Conservation (phyloP, 108 stramenopile species). For the Nannochloropsis salina region DNA sequence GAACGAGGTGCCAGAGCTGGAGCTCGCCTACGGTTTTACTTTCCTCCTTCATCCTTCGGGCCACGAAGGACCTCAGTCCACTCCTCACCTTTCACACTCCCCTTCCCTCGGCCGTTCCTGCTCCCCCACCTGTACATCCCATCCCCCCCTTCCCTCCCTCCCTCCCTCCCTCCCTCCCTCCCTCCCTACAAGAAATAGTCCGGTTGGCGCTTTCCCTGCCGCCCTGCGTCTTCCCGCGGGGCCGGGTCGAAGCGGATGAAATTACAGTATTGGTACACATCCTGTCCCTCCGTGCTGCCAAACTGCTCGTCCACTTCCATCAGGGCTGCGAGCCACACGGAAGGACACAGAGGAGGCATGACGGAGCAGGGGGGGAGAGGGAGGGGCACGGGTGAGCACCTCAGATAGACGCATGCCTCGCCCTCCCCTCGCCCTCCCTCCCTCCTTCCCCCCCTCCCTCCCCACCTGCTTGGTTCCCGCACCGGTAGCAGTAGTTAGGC, state of each 20-base stretch:
- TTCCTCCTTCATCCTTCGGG: neutral
- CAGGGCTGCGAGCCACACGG: conserved; percentile 58
- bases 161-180: neutral
- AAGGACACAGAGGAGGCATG: neutral
- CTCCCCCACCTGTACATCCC: neutral
- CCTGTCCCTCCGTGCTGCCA: conserved; percentile 61
- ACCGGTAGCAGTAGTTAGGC: conserved; percentile 98
- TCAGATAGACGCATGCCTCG: too few relatives aligned
- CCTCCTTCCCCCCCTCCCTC: neutral
- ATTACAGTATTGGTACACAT: conserved; percentile 37
- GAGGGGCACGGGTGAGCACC: neutral
- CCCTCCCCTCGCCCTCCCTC: neutral
- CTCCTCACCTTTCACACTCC: neutral
- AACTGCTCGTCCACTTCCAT: conserved; percentile 90
- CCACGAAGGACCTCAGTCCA: neutral
- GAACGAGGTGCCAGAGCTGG: too few relatives aligned
- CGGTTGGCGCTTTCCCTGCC: conserved; percentile 33
- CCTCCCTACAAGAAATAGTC: conserved; percentile 40
- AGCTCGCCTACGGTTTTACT: neutral
- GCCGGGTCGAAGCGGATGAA: conserved; percentile 49
- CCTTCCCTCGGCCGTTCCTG: neutral
- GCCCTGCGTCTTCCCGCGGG: conserved; percentile 38
- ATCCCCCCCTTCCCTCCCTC: neutral
- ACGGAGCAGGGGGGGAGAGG: neutral
- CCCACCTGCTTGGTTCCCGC: conserved; percentile 80